Base-by-base conservation (phyloP, 176 grass and related monocot species). In the Aegilops sharonensis region DNA sequence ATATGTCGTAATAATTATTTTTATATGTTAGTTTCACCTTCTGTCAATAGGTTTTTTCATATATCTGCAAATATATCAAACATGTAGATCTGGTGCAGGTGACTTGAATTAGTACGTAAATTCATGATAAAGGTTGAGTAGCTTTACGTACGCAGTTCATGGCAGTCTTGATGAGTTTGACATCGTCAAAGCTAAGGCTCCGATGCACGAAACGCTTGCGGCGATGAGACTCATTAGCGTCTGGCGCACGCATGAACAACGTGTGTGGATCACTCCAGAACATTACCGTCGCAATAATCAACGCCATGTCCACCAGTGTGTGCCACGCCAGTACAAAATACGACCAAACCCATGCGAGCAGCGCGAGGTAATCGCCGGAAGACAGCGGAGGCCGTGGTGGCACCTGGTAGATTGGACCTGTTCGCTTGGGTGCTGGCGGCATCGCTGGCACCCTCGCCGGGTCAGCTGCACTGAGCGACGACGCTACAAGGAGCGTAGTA, bases 401-500 rank as follows among this genome's bases (percentile, higher is more conserved):
- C 8, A 64, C 4, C 23, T 25, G 52, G 52, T 56, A 56, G 52
- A 56, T 56, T 14, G 15, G 14, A 15, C 50, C 50, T 1, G 50
- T 18, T 0, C 50, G 50, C 4, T 17, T 56, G 14, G 50, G 50
- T 3, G 50, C 14, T 13, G 50, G 50, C 4, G 50, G 50, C 50
- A 56, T 18, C 4, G 50, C 50, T 0, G 50, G 50, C 52, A 20
- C 13, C 15, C 52, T 29, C 9, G 71, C 70, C 30, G 77, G 78
- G 34, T 90, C 72, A 32, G 86, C 52, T 32, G 87, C 62, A 50
- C 80, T 68, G n/a, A 87, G 85, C 30, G 88, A 90, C 85, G 90
- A 92, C 15, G 87, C 93, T 20, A 94, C 35, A 56, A 94, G 77
- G 78, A 94, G 87, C 34, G 93, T 73, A 3, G 34, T 54, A 18